Evolutionary conservation across 2,329 filamentous ascomycete genomes (phyloP).

Genomic region (Trichothecium sympodiale): DNA sequence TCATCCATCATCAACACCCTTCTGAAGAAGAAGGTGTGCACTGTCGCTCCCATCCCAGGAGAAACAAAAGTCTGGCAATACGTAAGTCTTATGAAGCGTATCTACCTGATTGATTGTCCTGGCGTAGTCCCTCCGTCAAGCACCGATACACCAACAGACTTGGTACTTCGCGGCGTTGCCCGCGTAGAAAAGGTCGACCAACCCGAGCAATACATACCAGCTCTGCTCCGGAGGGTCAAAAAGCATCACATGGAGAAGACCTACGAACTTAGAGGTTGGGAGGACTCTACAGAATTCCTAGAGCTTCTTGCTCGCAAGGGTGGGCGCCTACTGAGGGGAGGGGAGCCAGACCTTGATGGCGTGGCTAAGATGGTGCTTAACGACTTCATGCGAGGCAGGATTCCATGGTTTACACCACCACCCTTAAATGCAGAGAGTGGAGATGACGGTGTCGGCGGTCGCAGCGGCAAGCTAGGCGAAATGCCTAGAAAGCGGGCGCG

Average conservation of each 20-base stretch:
- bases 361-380: conserved; percentile 96
- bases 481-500: conserved; percentile 73
- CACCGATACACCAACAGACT: conserved; percentile 73
- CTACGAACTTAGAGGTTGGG: conserved; percentile 76
- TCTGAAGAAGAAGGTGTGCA: conserved; percentile 88
- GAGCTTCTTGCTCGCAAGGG: conserved; percentile 80
- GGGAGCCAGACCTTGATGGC: conserved; percentile 90
- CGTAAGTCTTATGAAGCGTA: conserved; percentile 87
- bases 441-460: conserved; percentile 46
- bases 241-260: conserved; percentile 83
- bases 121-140: conserved; percentile 88
- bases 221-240: conserved; percentile 71
- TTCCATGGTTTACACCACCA: conserved; percentile 89
- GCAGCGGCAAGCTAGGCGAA: conserved; percentile 71
- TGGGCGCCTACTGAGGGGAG: conserved; percentile 76
- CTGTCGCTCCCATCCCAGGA: conserved; percentile 84
- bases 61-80: conserved; percentile 99
- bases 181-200: conserved; percentile 94
- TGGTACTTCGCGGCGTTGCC: conserved; percentile 82
- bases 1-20: conserved; percentile 96
- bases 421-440: conserved; percentile 32
- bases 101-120: conserved; percentile 86
- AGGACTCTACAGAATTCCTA: conserved; percentile 68
- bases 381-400: conserved; percentile 88
- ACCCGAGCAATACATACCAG: conserved; percentile 88